Percentiles rank a stretch among this genome's conserved stretches.
These are phyloP conservation scores for Allium fistulosum DNA, from an alignment of 106 monocot species.

Conservation along the genomic window DNA sequence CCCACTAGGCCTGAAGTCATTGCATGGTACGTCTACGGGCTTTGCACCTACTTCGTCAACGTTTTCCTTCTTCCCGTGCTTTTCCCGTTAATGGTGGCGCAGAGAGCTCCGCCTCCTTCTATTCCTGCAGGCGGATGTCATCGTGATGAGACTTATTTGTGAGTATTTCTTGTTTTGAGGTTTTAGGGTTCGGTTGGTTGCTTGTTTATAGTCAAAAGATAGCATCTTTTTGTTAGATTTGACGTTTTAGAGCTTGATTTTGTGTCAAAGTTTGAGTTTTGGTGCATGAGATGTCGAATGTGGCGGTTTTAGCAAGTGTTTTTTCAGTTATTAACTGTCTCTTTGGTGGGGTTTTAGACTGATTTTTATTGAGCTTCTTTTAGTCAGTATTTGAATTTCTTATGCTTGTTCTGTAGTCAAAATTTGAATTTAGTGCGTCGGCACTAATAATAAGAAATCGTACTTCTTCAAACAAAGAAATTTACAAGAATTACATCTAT, in stretches of 20 bases:
- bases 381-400: no score
- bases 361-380: no score
- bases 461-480: no score
- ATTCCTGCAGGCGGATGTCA: background rate
- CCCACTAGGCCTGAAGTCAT: conserved; percentile 21
- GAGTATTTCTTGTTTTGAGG: background rate
- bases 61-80: conserved; percentile 33
- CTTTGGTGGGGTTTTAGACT: no score
- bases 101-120: conserved; percentile 11
- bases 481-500: no score
- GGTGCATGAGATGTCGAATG: background rate
- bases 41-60: conserved; percentile 43
- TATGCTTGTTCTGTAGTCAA: no score
- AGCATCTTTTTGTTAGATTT: background rate
- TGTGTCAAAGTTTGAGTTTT: no score
- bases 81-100: conserved; percentile 40
- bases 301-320: no score
- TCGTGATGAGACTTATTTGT: conserved; percentile 1
- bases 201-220: background rate
- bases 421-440: no score
- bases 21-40: conserved; percentile 36
- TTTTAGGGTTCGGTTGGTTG: conserved; percentile 1
- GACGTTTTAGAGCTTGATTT: background rate
- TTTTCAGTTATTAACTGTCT: no score
- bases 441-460: no score